phyloP scores from a whole-genome alignment of 495 filamentous ascomycete species.

The Xanthoparmelia taractica region DNA sequence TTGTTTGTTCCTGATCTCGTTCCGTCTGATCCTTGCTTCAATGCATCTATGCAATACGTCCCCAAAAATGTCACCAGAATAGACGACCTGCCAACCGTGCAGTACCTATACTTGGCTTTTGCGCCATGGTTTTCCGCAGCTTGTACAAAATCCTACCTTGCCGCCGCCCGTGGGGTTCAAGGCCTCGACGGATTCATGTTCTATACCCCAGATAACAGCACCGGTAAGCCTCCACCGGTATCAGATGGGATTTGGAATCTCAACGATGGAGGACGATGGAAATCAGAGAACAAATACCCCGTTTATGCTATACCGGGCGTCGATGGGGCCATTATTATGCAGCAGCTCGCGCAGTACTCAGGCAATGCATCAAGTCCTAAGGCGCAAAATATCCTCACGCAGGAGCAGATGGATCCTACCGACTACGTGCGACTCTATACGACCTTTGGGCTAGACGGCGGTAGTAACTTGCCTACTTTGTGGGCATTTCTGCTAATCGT shows the following conservation, averaged over 20 bases:
- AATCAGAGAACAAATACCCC: conserved; percentile 54
- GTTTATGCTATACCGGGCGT: conserved; percentile 74
- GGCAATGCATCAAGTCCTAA: conserved; percentile 55
- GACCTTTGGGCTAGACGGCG: conserved; percentile 45
- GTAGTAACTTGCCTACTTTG: conserved; percentile 50
- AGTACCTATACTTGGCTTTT: conserved; percentile 62
- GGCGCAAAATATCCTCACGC: conserved; percentile 46
- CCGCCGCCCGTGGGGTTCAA: conserved; percentile 41
- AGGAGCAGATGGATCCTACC: conserved; percentile 31
- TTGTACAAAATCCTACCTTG: conserved; percentile 64
- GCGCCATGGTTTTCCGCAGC: conserved; percentile 74
- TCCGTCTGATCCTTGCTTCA: conserved; percentile 48
- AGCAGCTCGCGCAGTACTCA: conserved; percentile 66
- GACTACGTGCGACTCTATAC: conserved; percentile 53
- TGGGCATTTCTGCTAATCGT: conserved; percentile 83
- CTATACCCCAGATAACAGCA: conserved; percentile 55
- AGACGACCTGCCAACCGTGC: conserved; percentile 50
- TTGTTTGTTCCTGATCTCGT: conserved; percentile 72
- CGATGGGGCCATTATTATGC: conserved; percentile 59
- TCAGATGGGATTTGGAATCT: conserved; percentile 58
- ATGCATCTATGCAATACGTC: conserved; percentile 49
- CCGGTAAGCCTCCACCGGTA: conserved; percentile 50
- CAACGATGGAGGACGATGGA: conserved; percentile 57
- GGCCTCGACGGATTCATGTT: conserved; percentile 55
- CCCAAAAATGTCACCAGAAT: conserved; percentile 68